These are phyloP conservation scores for Mycena filopes DNA, from an alignment of 768 basidiomycete species.

Conservation along the genomic window DNA sequence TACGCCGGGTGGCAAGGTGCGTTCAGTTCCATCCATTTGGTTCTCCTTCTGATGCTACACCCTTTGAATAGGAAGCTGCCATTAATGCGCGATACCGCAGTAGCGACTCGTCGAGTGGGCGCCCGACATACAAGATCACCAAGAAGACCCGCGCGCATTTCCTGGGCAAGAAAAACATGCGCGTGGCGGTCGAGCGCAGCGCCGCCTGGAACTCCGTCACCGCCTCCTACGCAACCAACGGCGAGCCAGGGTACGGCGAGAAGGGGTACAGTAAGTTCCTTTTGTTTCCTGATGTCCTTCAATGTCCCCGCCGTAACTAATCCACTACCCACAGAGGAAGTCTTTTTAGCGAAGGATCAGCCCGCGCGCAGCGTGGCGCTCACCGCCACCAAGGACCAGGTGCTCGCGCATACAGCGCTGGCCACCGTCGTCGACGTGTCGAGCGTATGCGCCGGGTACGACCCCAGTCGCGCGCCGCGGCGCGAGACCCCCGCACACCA, in stretches of 20 bases:
- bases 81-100: constrained; percentile 32
- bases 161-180: constrained; percentile 37
- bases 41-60: neutral
- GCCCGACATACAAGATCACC: constrained; percentile 36
- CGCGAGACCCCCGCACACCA: constrained; percentile 30
- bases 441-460: constrained; percentile 30
- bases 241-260: neutral
- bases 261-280: constrained; percentile 29
- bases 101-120: constrained; percentile 23
- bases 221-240: constrained; percentile 6
- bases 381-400: constrained; percentile 25
- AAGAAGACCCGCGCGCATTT: constrained; percentile 34
- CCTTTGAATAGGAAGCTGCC: constrained; percentile 22
- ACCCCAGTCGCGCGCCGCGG: constrained; percentile 20
- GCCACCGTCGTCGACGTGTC: constrained; percentile 26
- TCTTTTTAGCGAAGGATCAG: constrained; percentile 31
- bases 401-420: constrained; percentile 17
- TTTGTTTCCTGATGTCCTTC: neutral
- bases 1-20: constrained; percentile 29
- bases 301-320: neutral
- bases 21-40: neutral
- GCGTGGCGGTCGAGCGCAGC: constrained; percentile 30
- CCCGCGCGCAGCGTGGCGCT: constrained; percentile 27
- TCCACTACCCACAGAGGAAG: neutral
- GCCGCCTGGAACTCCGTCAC: constrained; percentile 31